Base-by-base conservation (phyloP, 306 rosid genomes). In the Notholithocarpus densiflorus region DNA sequence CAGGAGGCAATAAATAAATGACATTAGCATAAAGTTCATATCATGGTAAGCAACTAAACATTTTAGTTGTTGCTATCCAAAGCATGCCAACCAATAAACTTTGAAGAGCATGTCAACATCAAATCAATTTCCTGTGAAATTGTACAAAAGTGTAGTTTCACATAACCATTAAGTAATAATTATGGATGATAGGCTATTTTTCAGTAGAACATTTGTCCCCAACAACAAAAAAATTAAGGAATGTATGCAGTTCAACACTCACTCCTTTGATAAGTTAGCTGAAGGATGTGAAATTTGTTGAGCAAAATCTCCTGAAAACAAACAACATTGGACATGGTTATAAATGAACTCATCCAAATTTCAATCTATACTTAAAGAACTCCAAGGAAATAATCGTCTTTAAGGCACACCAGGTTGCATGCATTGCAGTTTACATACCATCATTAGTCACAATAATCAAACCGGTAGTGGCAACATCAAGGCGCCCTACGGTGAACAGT, bases 401-500 rank as follows among this genome's bases (percentile, higher is more conserved):
- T 62, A 72, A 61, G 62, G 56, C 55, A 72, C 1, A 78, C 51
- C 59, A 79, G 45, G 80, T 34, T 78, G 51, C 69, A 60, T 75
- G 72, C 54, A 76, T 54, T 31, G 82, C 26, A 79, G 75, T 75
- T 78, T 78, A 65, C 84, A 51, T 78, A 91, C 98, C 98, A 71
- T 94, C 98, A 82, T 94, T 92, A 56, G 98, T 94, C 82, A 94
- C 97, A 81, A 94, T 82, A 86, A 94, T 89, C 84, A 94, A 86
- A 62, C 98, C 98, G 52, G 92, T 91, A 9, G 98, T 94, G 73
- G 97, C 97, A 88, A 94, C 98, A 86, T 94, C 98, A 81, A 94
- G 97, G 78, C 98, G 94, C 56, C 98, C 98, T 37, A 94, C 93
- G 5, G 98, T 94, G 77, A 92, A 94, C 62, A 94, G 75, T 40